Evolutionary conservation across 257 asterid species (phyloP).

Genomic region (Gardenia jasminoides): DNA sequence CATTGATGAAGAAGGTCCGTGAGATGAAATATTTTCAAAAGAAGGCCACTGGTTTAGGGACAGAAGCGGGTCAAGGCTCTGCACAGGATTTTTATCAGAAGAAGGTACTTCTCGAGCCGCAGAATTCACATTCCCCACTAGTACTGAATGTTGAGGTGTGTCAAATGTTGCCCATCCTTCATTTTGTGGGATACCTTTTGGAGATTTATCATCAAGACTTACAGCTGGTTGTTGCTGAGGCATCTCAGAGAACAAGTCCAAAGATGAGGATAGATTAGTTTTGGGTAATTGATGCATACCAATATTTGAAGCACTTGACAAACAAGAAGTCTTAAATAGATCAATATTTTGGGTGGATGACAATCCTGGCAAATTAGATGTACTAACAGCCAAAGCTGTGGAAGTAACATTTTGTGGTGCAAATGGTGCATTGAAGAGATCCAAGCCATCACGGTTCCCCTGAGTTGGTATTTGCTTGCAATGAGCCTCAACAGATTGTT

Average conservation of each 20-base stretch:
- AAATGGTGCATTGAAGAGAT: conserved; percentile 50
- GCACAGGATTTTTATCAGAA: conserved; percentile 38
- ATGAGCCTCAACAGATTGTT: conserved; percentile 32
- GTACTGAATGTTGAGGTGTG: conserved; percentile 36
- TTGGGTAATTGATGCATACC: conserved; percentile 40
- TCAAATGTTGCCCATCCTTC: conserved; percentile 61
- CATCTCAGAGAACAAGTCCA: conserved; percentile 45
- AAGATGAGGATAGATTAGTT: conserved; percentile 34
- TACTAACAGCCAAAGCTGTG: conserved; percentile 28
- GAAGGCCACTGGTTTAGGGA: conserved; percentile 30
- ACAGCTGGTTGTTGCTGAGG: conserved; percentile 43
- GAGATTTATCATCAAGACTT: conserved; percentile 22
- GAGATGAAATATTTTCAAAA: conserved; percentile 18
- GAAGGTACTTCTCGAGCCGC: conserved; percentile 36
- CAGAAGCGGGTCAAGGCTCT: conserved; percentile 35
- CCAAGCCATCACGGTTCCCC: conserved; percentile 36
- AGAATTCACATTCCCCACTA: conserved; percentile 33
- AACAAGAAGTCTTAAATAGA: conserved; percentile 41
- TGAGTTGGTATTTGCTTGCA: conserved; percentile 28
- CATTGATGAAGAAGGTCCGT: conserved; percentile 15
- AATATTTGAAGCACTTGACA: conserved; percentile 37
- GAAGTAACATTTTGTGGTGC: conserved; percentile 34
- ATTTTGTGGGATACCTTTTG: conserved; percentile 26
- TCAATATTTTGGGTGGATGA: conserved; percentile 34
- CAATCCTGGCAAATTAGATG: conserved; percentile 41